These are phyloP conservation scores for Saturnispora hagleri DNA, from an alignment of 805 yeast genomes.

Conservation along the genomic window DNA sequence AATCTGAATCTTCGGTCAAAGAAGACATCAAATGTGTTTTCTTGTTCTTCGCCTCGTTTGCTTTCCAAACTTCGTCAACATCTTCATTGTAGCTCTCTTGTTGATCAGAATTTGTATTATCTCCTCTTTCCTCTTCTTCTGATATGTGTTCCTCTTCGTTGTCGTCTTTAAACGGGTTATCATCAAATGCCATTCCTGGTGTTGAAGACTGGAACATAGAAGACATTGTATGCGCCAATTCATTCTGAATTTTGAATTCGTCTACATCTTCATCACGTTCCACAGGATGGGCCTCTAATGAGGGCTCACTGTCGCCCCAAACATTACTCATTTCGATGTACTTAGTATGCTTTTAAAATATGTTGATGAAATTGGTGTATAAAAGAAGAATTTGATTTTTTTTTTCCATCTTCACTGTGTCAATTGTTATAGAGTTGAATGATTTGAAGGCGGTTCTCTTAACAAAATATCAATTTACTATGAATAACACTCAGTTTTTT, in stretches of 20 bases:
- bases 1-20: neutral
- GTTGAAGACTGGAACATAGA: slow-evolving; percentile 5
- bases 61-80: slow-evolving; percentile 6
- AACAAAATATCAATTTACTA: neutral
- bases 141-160: slow-evolving; percentile 11
- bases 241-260: slow-evolving; percentile 16
- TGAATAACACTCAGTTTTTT: slow-evolving; percentile 6
- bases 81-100: slow-evolving; percentile 13
- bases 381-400: neutral
- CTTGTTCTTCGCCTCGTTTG: neutral
- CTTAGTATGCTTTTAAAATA: neutral
- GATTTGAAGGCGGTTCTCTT: neutral
- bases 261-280: slow-evolving; percentile 7
- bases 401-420: neutral
- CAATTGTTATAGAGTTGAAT: neutral
- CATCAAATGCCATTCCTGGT: neutral
- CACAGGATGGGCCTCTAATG: neutral
- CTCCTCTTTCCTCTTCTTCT: slow-evolving; percentile 5
- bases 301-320: slow-evolving; percentile 2
- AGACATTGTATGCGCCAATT: slow-evolving; percentile 17
- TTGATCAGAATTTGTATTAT: slow-evolving; percentile 12
- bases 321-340: slow-evolving; percentile 1
- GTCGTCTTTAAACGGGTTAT: slow-evolving; percentile 12
- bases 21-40: neutral
- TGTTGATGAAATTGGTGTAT: neutral